Evolutionary conservation across 2,329 filamentous ascomycete species (phyloP).

Genomic region (Colletotrichum sp.): DNA sequence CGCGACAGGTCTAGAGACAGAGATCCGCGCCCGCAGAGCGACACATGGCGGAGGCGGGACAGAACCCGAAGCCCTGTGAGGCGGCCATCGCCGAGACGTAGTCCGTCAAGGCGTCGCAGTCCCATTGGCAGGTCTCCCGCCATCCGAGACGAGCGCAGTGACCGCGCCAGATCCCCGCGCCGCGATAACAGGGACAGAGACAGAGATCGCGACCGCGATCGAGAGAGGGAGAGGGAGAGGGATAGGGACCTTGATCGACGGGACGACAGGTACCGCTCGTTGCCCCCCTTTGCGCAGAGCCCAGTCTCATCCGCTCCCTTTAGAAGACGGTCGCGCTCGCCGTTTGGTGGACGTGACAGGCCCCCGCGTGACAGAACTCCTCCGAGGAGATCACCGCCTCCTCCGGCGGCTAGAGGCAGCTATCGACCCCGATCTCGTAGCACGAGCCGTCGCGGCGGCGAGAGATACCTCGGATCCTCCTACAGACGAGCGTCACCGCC

Average conservation of each 20-base stretch:
- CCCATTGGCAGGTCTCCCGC: slow-evolving; percentile 32
- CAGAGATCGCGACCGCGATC: slow-evolving; percentile 37
- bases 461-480: slow-evolving; percentile 39
- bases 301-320: slow-evolving; percentile 1
- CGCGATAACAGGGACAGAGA: slow-evolving; percentile 28
- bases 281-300: slow-evolving; percentile 16
- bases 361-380: slow-evolving; percentile 41
- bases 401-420: slow-evolving; percentile 42
- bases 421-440: slow-evolving; percentile 61
- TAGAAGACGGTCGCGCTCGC: slow-evolving; percentile 61
- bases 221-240: slow-evolving; percentile 24
- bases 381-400: slow-evolving; percentile 43
- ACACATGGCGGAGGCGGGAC: slow-evolving; percentile 22
- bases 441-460: slow-evolving; percentile 50
- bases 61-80: slow-evolving; percentile 36
- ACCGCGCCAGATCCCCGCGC: slow-evolving; percentile 33
- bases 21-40: slow-evolving; percentile 14
- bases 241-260: slow-evolving; percentile 40
- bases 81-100: slow-evolving; percentile 38
- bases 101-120: slow-evolving; percentile 36
- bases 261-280: slow-evolving; percentile 42
- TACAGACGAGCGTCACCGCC: slow-evolving; percentile 54
- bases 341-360: slow-evolving; percentile 53
- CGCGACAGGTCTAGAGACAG: slow-evolving; percentile 43
- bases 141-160: slow-evolving; percentile 39